Conservation (phyloP, 2,329 filamentous ascomycete species). For the Leptographium galeiforme region DNA sequence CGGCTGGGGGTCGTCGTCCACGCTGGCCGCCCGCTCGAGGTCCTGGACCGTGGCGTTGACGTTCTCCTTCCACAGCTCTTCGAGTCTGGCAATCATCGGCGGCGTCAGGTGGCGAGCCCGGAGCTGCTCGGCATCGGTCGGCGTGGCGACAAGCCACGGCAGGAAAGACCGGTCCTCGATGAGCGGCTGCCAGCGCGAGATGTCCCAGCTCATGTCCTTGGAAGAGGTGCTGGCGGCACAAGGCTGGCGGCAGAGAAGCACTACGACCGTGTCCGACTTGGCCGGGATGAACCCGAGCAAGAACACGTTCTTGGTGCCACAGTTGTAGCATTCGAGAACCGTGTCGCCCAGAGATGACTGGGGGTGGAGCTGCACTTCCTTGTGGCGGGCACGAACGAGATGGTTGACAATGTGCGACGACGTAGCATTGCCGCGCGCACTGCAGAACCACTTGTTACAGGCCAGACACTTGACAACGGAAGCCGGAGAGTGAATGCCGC, state of each 20-base stretch:
- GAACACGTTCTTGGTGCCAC: conserved; percentile 98
- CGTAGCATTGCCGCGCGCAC: conserved; percentile 87
- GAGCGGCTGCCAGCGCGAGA: conserved; percentile 90
- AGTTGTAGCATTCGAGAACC: conserved; percentile 96
- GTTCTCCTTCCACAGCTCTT: conserved; percentile 98
- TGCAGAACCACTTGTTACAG: conserved; percentile 99
- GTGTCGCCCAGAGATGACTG: conserved; percentile 89
- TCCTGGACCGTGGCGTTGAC: conserved; percentile 77
- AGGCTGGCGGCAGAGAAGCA: conserved; percentile 89
- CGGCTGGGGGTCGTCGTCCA: conserved; percentile 89
- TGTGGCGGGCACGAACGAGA: conserved; percentile 90
- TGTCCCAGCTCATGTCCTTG: conserved; percentile 99
- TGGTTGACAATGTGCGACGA: conserved; percentile 98
- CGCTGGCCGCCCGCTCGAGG: conserved; percentile 77
- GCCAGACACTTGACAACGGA: conserved; percentile 92
- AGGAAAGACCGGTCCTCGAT: conserved; percentile 95
- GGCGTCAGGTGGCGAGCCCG: conserved; percentile 85
- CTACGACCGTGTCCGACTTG: conserved; percentile 96
- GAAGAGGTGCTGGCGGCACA: conserved; percentile 89
- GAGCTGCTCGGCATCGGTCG: conserved; percentile 89
- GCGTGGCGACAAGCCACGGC: conserved; percentile 79
- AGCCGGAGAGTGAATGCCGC: conserved; percentile 89
- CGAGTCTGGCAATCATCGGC: conserved; percentile 88
- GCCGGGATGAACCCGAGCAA: conserved; percentile 95
- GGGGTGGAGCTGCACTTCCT: conserved; percentile 95